phyloP scores from a whole-genome alignment of 768 basidiomycete genomes.

The Boletus fagicola region DNA sequence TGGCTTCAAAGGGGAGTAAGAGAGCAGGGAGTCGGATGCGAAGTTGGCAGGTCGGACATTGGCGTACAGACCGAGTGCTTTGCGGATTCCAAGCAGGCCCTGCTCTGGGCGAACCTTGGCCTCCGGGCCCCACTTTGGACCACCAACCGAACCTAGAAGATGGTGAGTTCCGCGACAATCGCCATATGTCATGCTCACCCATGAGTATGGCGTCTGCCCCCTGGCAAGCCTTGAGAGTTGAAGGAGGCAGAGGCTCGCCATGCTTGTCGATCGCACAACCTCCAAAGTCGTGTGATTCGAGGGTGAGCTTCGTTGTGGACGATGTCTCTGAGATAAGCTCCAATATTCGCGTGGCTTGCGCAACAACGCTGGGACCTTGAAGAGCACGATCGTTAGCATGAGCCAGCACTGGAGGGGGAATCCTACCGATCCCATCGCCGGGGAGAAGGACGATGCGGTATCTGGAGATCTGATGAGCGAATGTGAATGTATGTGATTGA shows the following conservation, averaged over 20 bases:
- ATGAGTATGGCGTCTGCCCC: slow-evolving; percentile 94
- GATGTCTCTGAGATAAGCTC: slow-evolving; percentile 64
- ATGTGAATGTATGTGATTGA: slow-evolving; percentile 11
- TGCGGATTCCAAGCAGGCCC: slow-evolving; percentile 85
- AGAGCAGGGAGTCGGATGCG: slow-evolving; percentile 84
- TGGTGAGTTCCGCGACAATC: neutral
- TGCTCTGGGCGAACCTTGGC: slow-evolving; percentile 88
- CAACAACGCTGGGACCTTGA: slow-evolving; percentile 86
- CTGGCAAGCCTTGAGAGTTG: slow-evolving; percentile 85
- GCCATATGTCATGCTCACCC: slow-evolving; percentile 52
- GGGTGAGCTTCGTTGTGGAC: slow-evolving; percentile 63
- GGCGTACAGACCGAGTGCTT: slow-evolving; percentile 92
- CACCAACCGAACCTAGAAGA: slow-evolving; percentile 86
- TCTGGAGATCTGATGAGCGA: slow-evolving; percentile 38
- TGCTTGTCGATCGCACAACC: slow-evolving; percentile 88
- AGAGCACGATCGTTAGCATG: neutral
- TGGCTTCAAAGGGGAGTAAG: slow-evolving; percentile 85
- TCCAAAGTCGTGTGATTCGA: slow-evolving; percentile 81
- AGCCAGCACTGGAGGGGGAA: neutral
- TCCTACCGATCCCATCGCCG: slow-evolving; percentile 95
- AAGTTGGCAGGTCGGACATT: slow-evolving; percentile 98
- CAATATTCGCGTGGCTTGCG: slow-evolving; percentile 81
- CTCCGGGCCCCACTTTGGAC: slow-evolving; percentile 97
- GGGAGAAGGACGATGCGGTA: slow-evolving; percentile 87
- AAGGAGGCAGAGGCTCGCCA: slow-evolving; percentile 81